Conservation (phyloP, 2,329 filamentous ascomycete genomes). For the Bipolaris cookei region DNA sequence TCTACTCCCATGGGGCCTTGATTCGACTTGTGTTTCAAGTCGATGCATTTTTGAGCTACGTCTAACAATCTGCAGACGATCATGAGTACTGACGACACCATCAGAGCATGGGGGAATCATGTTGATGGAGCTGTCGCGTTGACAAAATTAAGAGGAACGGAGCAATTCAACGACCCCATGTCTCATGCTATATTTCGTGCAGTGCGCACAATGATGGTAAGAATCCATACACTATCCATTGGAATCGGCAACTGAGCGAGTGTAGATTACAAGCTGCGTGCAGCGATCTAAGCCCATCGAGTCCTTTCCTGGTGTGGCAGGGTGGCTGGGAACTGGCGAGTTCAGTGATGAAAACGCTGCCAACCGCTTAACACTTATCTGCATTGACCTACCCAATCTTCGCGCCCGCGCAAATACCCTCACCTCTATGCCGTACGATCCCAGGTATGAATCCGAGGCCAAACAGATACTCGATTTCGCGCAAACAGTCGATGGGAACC, state of each 20-base stretch:
- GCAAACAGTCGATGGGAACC: slow-evolving; percentile 45
- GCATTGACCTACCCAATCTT: slow-evolving; percentile 49
- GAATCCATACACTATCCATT: background rate
- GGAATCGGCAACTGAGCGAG: slow-evolving; percentile 2
- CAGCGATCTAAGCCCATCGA: slow-evolving; percentile 50
- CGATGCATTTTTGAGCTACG: background rate
- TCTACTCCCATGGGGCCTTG: slow-evolving; percentile 25
- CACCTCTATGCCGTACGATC: slow-evolving; percentile 31
- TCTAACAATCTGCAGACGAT: slow-evolving; percentile 43
- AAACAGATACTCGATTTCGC: slow-evolving; percentile 44
- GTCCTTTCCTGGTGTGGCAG: slow-evolving; percentile 43
- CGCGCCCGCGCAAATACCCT: slow-evolving; percentile 44
- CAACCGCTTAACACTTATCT: slow-evolving; percentile 50
- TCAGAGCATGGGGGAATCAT: slow-evolving; percentile 49
- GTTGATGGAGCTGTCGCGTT: slow-evolving; percentile 51
- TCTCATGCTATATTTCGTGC: slow-evolving; percentile 50
- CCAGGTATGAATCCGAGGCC: slow-evolving; percentile 35
- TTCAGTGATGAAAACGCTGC: slow-evolving; percentile 48
- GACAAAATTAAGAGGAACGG: slow-evolving; percentile 47
- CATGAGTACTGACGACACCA: slow-evolving; percentile 47
- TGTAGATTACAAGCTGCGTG: slow-evolving; percentile 49
- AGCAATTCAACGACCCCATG: slow-evolving; percentile 48
- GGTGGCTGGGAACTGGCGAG: slow-evolving; percentile 44
- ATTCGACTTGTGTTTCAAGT: slow-evolving; percentile 22
- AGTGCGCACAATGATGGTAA: slow-evolving; percentile 51